Evolutionary conservation across 257 asterid species (phyloP), one percentile per base, ranked within the genome.

Genomic region (Scutellaria barbata): DNA sequence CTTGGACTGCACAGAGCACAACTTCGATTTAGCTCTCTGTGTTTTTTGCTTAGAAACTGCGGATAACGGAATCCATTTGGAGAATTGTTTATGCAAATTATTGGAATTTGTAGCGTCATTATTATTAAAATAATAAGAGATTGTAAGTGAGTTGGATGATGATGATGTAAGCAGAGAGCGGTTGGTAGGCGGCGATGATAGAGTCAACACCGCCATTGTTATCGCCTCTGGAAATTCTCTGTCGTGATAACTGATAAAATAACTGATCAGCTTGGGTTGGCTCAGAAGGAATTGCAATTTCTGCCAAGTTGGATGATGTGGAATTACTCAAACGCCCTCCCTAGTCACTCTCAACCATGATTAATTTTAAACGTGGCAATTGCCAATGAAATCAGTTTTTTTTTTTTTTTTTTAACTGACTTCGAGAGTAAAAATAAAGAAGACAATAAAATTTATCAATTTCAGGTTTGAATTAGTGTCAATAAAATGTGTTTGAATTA

Each of bases 151-250:
- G n/a, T n/a, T n/a, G 35, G 87, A 56, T 64, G 87, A 68, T 1
- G 85, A 10, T 68, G 85, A 75, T 53, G 89, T 70, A 66, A 73
- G 81, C 86, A 45, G 71, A 43, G 67, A 39, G 18, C 87, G 68
- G 20, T 59, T 80, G 52, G 82, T 53, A 35, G 87, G 81, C 78
- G 84, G 88, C 71, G 87, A 86, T 46, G 83, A 63, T 61, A 83
- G 80, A 69, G 85, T 85, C 79, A 84, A 66, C 54, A 80, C 94
- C 80, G 92, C 94, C 98, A 87, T 92, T 76, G 84, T 73, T 84
- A 75, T 73, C 81, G 53, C 53, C 68, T 53, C 73, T 46, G 45
- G 41, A 33, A 53, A 25, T 2, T 60, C 33, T 11, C 30, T 17
- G 16, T 8, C 47, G 7, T 20, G 84, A 56, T 54, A 63, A 67